These are phyloP conservation scores for Aspergillus sp. DNA, from an alignment of 2,329 filamentous ascomycete species.

Conservation along the genomic window DNA sequence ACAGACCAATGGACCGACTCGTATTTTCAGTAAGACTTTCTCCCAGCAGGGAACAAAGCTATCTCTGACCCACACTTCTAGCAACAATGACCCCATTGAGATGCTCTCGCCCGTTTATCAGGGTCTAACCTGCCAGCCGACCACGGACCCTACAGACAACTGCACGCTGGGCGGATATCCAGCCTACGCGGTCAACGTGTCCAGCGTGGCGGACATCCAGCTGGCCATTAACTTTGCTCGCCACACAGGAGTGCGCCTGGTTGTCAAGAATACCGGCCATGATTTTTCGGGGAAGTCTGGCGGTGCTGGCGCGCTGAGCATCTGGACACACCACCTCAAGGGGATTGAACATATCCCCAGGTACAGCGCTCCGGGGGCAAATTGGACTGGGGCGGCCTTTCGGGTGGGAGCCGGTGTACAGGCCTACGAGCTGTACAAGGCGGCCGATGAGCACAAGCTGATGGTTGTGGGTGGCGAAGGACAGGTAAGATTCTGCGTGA, in stretches of 20 bases:
- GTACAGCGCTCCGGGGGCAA: conserved; percentile 30
- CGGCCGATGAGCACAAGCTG: conserved; percentile 47
- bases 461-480: conserved; percentile 53
- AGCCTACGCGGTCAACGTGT: conserved; percentile 38
- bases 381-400: conserved; percentile 53
- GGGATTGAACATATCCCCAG: conserved; percentile 40
- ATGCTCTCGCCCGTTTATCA: conserved; percentile 31
- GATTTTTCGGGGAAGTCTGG: conserved; percentile 50
- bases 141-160: conserved; percentile 18
- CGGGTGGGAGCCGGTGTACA: conserved; percentile 57
- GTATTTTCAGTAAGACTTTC: conserved; percentile 23
- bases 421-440: conserved; percentile 49
- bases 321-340: conserved; percentile 54
- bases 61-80: conserved; percentile 4
- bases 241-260: conserved; percentile 33
- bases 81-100: conserved; percentile 23
- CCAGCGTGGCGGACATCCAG: conserved; percentile 33
- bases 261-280: conserved; percentile 49
- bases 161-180: conserved; percentile 34
- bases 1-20: conserved; percentile 24
- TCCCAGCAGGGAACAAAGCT: not conserved
- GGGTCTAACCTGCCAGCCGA: conserved; percentile 27
- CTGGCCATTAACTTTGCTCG: conserved; percentile 31
- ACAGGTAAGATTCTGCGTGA: conserved; percentile 19
- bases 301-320: conserved; percentile 47